Base-by-base conservation (phyloP, 2,329 filamentous ascomycete genomes). In the Colletotrichum tabaci region DNA sequence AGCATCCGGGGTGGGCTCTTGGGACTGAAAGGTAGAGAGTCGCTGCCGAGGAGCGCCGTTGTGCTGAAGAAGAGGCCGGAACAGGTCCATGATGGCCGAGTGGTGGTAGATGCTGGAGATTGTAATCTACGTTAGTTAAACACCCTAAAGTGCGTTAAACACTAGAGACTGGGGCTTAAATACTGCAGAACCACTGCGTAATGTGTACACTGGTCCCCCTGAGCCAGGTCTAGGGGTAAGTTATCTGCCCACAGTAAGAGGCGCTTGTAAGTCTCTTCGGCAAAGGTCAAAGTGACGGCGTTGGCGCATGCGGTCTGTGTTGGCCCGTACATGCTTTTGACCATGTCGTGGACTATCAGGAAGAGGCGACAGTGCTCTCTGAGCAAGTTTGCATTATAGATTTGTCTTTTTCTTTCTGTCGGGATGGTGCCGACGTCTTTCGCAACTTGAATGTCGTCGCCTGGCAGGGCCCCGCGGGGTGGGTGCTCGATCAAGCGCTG, bases 201-300 rank as follows among this genome's bases (percentile, higher is more conserved):
- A 53, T 82, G 79, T 2, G 79, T 73, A 26, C 73, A 79, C 4
- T 74, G 61, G 4, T 79, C 74, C 2, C 61, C 73, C 12, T 77
- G 77, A 18, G 75, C 62, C 26, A 84, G 62, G 0, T 66, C 64
- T 4, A 71, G 35, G 0, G 81, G 80, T 16, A 84, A 69, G 2
- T 70, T 76, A 21, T 82, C 79, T 8, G 75, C 77, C 82, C 82
- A 84, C 1, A 78, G 76, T n/a, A 84, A 74, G 0, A 84, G 74
- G 69, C 84, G 80, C 10, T 79, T 79, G 66, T 80, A 84, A 9
- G 80, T 82, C 52, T 77, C 76, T 67, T 83, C 82, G 2, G 79
- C 78, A 44, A 82, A 79, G 12, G 67, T 69, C 0, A 79, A 65
- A 21, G 71, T 62, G 16, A 74, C 55, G 10, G 62, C 62, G 23